Evolutionary conservation across 345 rosid species (phyloP).

Genomic region (Eucalyptus victrix): DNA sequence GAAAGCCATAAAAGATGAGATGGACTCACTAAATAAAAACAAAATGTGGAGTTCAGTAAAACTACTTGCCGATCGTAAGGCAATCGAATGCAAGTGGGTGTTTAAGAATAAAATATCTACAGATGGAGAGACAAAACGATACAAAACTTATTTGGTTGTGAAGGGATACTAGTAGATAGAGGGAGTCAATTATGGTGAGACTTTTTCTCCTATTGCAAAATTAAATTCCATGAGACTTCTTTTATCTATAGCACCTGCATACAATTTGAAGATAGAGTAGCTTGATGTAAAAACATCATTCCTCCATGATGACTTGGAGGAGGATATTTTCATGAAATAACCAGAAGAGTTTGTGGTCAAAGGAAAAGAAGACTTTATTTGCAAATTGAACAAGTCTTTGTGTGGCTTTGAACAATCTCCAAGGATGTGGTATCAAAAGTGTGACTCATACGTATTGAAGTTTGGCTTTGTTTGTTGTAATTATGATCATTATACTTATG

Average conservation of each 20-base stretch:
- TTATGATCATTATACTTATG: neutral
- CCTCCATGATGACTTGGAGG: neutral
- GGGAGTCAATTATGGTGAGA: neutral
- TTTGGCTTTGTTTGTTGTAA: neutral
- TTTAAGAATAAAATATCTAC: neutral
- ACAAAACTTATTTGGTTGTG: neutral
- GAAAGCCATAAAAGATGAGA: neutral
- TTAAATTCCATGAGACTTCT: too few species aligned
- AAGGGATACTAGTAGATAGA: neutral
- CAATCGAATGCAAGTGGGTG: neutral
- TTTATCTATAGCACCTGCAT: neutral
- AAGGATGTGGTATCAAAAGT: neutral
- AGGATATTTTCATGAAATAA: neutral
- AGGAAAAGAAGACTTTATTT: neutral
- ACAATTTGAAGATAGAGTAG: neutral
- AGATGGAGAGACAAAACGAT: neutral
- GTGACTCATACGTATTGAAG: neutral
- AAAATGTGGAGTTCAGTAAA: fast-evolving
- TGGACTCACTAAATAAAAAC: neutral
- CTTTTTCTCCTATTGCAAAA: neutral
- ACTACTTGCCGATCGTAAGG: fast-evolving
- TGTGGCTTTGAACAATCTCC: neutral
- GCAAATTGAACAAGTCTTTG: neutral
- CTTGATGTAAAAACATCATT: neutral
- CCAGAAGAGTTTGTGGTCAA: too few species aligned